Evolutionary conservation across 225 moss, liverwort and hornwort genomes (phyloP).

Genomic region (Pseudoscleropodium purum): DNA sequence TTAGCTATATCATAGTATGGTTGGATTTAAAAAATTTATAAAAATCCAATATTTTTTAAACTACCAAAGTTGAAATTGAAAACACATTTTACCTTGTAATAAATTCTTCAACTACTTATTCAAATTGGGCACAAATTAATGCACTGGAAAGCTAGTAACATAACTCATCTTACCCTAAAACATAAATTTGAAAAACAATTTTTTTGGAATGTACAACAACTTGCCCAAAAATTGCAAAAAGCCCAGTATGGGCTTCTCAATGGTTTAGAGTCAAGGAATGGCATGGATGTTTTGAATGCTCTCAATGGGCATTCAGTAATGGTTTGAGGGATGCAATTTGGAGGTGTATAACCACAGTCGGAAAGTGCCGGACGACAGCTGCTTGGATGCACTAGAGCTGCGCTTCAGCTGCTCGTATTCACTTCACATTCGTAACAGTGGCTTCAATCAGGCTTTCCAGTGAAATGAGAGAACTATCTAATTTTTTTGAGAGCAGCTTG

Average conservation of each 20-base stretch:
- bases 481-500: too few species aligned
- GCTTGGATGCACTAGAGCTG: conserved; percentile 41
- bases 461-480: too few species aligned
- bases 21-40: too few species aligned
- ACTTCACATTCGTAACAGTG: neutral
- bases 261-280: neutral
- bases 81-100: neutral
- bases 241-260: neutral
- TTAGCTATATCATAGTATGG: too few species aligned
- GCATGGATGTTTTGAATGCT: neutral
- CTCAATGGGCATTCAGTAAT: neutral
- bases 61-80: fast-evolving
- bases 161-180: neutral
- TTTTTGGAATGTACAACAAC: too few species aligned
- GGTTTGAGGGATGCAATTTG: neutral
- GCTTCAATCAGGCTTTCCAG: neutral
- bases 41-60: too few species aligned
- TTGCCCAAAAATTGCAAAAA: neutral
- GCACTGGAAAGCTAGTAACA: neutral
- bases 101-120: neutral
- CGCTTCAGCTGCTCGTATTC: neutral
- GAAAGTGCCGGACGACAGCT: conserved; percentile 88
- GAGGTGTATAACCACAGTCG: neutral
- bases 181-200: neutral
- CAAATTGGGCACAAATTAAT: neutral